Evolutionary conservation across 2,329 filamentous ascomycete species (phyloP).

Genomic region (Aschersonia sp.): DNA sequence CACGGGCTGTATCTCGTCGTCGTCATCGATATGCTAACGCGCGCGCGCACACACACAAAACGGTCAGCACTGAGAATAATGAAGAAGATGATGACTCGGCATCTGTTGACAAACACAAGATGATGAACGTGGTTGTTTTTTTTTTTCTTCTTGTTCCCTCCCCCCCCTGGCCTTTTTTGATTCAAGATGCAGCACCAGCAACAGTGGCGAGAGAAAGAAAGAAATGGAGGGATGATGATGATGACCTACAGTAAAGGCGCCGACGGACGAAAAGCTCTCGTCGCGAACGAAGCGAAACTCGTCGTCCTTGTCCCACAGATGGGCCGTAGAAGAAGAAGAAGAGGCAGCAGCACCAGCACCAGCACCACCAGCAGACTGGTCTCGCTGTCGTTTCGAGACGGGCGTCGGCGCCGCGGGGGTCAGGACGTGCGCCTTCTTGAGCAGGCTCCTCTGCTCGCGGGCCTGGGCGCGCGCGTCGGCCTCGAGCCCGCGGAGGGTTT

Average conservation of each 20-base stretch:
- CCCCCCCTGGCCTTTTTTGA: too few species aligned
- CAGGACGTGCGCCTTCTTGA: conserved; percentile 34
- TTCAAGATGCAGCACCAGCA: background rate
- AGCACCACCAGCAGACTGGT: too few species aligned
- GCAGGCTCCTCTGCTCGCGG: conserved; percentile 31
- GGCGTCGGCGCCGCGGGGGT: conserved; percentile 21
- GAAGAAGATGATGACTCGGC: too few species aligned
- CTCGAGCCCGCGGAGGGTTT: conserved; percentile 33
- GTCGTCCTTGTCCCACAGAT: conserved; percentile 1
- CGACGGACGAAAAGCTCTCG: background rate
- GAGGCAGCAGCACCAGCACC: too few species aligned
- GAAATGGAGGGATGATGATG: background rate
- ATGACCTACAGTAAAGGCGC: conserved; percentile 7
- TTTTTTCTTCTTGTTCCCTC: too few species aligned
- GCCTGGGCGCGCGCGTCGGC: conserved; percentile 40
- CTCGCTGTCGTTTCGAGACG: too few species aligned
- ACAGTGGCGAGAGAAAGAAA: background rate
- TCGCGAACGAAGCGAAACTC: conserved; percentile 2
- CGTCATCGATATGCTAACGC: background rate
- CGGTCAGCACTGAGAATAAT: too few species aligned
- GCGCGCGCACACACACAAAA: too few species aligned
- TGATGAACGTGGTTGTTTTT: too few species aligned
- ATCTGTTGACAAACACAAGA: too few species aligned
- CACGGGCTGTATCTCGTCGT: conserved; percentile 27
- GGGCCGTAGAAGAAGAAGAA: background rate